Base-by-base conservation (phyloP, 108 stramenopile species). In the Skeletonema potamos region DNA sequence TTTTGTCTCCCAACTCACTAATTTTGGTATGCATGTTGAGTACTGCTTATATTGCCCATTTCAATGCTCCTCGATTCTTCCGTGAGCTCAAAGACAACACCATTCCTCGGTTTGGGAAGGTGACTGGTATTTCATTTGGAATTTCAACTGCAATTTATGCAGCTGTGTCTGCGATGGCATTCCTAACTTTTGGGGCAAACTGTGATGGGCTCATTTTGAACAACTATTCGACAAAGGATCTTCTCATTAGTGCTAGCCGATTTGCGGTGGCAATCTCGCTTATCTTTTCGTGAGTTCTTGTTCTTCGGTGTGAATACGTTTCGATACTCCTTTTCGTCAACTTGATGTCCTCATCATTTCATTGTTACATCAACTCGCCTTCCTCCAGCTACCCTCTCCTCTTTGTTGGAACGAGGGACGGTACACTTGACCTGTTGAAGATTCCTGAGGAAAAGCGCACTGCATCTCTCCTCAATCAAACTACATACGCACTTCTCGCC, bases 1-100 rank as follows among this genome's bases (percentile, higher is more conserved):
- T 86, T 15, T 61, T 96, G 60, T 85, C 88, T 41, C 89, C 96
- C n/a, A 85, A 86, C 32, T 72, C 90, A 0, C 78, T 95, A 8
- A 92, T 98, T 72, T 84, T 98, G 46, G 76, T 96, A 0, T 95
- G 96, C 69, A 98, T 98, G 98, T 81, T 98, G 36, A 82, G 82
- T 67, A 97, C 96, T 17, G 96, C 97, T 11, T 99, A 92, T 86
- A 94, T 97, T 72, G 92, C 95, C 12, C 97, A 98, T 72, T 94
- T 85, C 81, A 89, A 95, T 73, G 97, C 98, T 44, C 96, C 97
- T 54, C 91, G 93, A 74, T 97, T 96, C 70, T 96, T 92, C 82
- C 85, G 80, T 51, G 97, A 97, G 81, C 87, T 99, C 43, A 95
- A 96, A 83, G 83, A 97, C 62, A 93, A 87, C 60, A 97, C 93